These are phyloP conservation scores for Eucalyptus sideroxylon DNA, from an alignment of 345 rosid species.

Conservation along the genomic window DNA sequence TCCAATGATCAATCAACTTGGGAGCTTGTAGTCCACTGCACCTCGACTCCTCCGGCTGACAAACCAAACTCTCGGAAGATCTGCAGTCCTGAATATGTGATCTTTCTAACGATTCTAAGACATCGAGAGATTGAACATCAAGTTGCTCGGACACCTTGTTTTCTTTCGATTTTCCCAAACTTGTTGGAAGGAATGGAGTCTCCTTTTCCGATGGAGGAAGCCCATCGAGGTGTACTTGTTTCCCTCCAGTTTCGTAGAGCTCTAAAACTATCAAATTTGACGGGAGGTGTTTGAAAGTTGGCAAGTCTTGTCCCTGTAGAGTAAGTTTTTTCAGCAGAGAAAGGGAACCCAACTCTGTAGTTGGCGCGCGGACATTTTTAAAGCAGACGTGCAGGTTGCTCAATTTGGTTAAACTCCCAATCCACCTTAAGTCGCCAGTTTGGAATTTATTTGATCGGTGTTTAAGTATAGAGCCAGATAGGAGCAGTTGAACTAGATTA, in stretches of 20 bases:
- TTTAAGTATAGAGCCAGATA: fast-evolving
- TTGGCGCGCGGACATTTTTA: fast-evolving
- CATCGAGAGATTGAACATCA: fast-evolving
- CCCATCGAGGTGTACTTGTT: not conserved
- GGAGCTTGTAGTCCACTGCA: not conserved
- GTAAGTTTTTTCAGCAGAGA: not conserved
- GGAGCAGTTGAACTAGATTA: fast-evolving
- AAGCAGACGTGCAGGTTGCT: fast-evolving
- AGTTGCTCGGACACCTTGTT: fast-evolving
- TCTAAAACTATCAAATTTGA: not conserved
- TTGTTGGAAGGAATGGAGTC: not conserved
- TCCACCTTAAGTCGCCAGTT: not conserved
- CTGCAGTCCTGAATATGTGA: not conserved
- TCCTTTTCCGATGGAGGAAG: not conserved
- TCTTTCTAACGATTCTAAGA: not conserved
- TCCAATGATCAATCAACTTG: not conserved
- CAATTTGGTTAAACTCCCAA: not conserved
- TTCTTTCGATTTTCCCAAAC: not conserved
- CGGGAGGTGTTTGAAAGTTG: fast-evolving
- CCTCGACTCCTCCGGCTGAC: not conserved
- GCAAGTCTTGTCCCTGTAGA: fast-evolving
- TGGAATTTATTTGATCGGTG: no score
- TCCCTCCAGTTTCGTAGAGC: fast-evolving
- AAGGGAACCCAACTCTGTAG: not conserved
- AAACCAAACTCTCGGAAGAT: no score